These are phyloP conservation scores for Arachis stenosperma DNA, from an alignment of 306 rosid species.

Conservation along the genomic window DNA sequence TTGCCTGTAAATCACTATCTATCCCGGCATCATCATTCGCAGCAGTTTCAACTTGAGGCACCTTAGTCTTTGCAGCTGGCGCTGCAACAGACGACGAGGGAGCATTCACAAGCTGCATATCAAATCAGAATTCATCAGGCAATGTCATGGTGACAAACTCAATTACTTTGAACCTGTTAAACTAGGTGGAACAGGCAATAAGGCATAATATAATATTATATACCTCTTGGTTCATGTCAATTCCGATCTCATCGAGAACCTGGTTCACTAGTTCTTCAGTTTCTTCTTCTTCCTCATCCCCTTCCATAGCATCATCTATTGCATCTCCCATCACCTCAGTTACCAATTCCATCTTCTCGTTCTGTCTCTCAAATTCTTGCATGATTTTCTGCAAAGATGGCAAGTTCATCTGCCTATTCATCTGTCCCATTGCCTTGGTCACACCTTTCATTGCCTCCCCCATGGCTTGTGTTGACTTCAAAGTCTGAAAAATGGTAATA, in stretches of 20 bases:
- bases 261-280: slow-evolving; percentile 89
- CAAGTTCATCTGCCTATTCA: slow-evolving; percentile 96
- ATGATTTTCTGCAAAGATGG: slow-evolving; percentile 90
- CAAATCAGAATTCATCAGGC: slow-evolving; percentile 31
- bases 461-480: slow-evolving; percentile 97
- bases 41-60: slow-evolving; percentile 68
- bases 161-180: not conserved
- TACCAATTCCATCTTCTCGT: slow-evolving; percentile 86
- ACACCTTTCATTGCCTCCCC: slow-evolving; percentile 99
- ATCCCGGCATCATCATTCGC: slow-evolving; percentile 66
- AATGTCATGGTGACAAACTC: slow-evolving; percentile 6
- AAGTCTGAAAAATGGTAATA: slow-evolving; percentile 52
- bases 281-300: slow-evolving; percentile 97
- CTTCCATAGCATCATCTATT: slow-evolving; percentile 95
- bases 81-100: slow-evolving; percentile 71
- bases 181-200: not conserved
- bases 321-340: slow-evolving; percentile 97
- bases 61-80: slow-evolving; percentile 62
- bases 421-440: slow-evolving; percentile 98
- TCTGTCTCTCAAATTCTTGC: slow-evolving; percentile 96
- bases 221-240: slow-evolving; percentile 85
- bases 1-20: slow-evolving; percentile 79
- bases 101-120: slow-evolving; percentile 69
- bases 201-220: not conserved
- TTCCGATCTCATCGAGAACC: slow-evolving; percentile 96